A percentile compares a stretch with the other conserved stretches of the same genome.
Conservation (phyloP, 2,329 filamentous ascomycete genomes). For the Colletotrichum sp. region DNA sequence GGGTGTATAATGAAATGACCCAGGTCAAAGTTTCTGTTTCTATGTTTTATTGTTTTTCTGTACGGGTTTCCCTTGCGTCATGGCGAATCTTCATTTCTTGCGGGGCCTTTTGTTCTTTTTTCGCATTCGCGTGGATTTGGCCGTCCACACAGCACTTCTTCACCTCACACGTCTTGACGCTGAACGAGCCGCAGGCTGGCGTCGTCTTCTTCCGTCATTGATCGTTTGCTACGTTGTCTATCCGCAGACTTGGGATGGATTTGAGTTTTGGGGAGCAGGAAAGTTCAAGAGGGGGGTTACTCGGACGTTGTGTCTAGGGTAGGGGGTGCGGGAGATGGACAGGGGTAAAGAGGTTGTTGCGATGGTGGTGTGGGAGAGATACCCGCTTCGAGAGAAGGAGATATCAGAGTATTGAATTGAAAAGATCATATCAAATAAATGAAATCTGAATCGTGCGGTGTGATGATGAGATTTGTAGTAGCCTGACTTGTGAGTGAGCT, state of each 20-base stretch:
- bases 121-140: not conserved
- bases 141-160: not conserved
- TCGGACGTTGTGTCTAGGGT: not conserved
- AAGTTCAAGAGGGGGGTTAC: not conserved
- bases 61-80: not conserved
- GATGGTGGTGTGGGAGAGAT: not conserved
- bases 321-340: not conserved
- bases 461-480: not conserved
- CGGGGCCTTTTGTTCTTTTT: not conserved
- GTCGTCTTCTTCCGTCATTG: not conserved
- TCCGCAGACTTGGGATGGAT: not conserved
- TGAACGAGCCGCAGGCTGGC: constrained; percentile 12
- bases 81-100: not conserved
- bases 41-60: not conserved
- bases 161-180: not conserved
- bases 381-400: not conserved
- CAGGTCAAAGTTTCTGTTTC: not conserved
- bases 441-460: accelerated
- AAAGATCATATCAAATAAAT: not conserved
- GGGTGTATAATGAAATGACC: constrained; percentile 4
- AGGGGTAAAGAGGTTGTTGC: not conserved
- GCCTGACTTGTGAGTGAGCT: accelerated
- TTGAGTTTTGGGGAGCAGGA: not conserved
- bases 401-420: not conserved
- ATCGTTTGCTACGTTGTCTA: not conserved